Conservation (phyloP, 139 green algal species). For the Coelastrella sp. region DNA sequence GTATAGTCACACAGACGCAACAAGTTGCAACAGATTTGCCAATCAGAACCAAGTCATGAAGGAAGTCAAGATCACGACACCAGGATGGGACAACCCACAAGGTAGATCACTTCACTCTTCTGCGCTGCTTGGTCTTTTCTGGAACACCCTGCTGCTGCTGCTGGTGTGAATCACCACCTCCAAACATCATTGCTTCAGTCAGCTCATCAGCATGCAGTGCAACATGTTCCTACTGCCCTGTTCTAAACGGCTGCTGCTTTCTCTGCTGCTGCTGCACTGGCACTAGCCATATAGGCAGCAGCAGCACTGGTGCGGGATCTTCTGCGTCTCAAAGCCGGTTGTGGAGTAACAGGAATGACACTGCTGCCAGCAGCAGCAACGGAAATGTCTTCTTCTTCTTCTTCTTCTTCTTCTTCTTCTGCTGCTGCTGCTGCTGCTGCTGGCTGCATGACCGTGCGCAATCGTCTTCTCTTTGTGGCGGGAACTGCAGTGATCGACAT, state of each 20-base stretch:
- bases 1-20: no score
- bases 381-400: no score
- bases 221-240: conserved; percentile 86
- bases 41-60: no score
- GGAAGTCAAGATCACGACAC: no score
- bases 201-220: conserved; percentile 66
- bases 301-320: not conserved
- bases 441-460: no score
- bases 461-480: not conserved
- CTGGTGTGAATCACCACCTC: not conserved
- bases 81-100: no score
- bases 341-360: not conserved
- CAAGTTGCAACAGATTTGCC: no score
- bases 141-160: conserved; percentile 5
- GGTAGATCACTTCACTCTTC: not conserved
- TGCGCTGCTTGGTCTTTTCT: not conserved
- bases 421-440: conserved; percentile 5
- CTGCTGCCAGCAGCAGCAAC: conserved; percentile 24
- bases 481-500: not conserved
- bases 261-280: conserved; percentile 74
- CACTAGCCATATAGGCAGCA: conserved; percentile 15
- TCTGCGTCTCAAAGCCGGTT: not conserved
- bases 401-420: no score
- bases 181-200: conserved; percentile 41
- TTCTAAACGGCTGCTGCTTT: conserved; percentile 80